phyloP scores from a whole-genome alignment of 2,329 filamentous ascomycete species.

The Dichotomopilus funicola region DNA sequence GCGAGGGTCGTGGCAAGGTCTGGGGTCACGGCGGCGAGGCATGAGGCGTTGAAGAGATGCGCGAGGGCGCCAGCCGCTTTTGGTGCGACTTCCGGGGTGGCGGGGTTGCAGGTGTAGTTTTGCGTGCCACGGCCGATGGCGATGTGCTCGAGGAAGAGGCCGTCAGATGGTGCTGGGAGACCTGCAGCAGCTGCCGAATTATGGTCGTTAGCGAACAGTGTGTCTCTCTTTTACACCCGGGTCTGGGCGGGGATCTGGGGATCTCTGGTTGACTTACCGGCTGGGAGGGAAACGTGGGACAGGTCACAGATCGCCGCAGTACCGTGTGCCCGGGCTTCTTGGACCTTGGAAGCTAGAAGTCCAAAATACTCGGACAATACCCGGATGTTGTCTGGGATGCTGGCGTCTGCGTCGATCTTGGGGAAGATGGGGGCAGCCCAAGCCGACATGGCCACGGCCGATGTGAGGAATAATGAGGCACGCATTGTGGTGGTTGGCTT shows the following conservation, averaged over 20 bases:
- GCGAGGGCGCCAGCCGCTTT: slow-evolving; percentile 67
- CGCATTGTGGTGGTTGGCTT: slow-evolving; percentile 37
- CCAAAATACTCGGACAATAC: slow-evolving; percentile 57
- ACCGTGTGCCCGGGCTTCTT: slow-evolving; percentile 38
- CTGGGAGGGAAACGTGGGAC: slow-evolving; percentile 45
- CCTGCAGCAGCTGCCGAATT: slow-evolving; percentile 11
- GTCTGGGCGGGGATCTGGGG: slow-evolving; percentile 13
- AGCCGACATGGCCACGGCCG: slow-evolving; percentile 41
- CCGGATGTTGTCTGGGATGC: slow-evolving; percentile 35
- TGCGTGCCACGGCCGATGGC: slow-evolving; percentile 83
- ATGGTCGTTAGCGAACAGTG: neutral
- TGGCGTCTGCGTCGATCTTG: slow-evolving; percentile 32
- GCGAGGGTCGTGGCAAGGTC: slow-evolving; percentile 60
- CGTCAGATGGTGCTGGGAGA: slow-evolving; percentile 54
- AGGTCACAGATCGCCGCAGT: slow-evolving; percentile 47
- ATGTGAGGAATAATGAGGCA: slow-evolving; percentile 40
- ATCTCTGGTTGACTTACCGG: slow-evolving; percentile 33
- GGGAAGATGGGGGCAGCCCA: slow-evolving; percentile 43
- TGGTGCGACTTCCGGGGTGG: slow-evolving; percentile 55
- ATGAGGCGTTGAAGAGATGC: slow-evolving; percentile 81
- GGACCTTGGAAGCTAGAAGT: slow-evolving; percentile 49
- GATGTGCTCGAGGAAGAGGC: slow-evolving; percentile 65
- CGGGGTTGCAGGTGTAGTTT: slow-evolving; percentile 80
- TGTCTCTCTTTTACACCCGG: neutral
- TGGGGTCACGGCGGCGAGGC: slow-evolving; percentile 64